These are phyloP conservation scores for Candida maris DNA, from an alignment of 805 yeast genomes.

Conservation along the genomic window DNA sequence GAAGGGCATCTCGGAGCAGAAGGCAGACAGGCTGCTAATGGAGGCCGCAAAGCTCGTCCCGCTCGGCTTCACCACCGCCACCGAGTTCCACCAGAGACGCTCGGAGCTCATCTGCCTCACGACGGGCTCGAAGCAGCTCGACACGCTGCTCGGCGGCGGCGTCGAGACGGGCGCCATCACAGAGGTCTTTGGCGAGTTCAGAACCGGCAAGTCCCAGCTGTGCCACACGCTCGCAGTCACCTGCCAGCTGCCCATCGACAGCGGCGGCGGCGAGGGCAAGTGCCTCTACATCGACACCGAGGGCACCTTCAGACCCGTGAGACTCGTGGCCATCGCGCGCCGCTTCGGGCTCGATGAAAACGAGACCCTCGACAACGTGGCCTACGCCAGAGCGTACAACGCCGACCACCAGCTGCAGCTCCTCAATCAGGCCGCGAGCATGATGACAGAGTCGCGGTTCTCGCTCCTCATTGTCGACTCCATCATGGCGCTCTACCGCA, in stretches of 20 bases:
- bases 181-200: constrained; percentile 93
- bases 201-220: constrained; percentile 96
- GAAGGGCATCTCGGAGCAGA: constrained; percentile 93
- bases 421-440: constrained; percentile 83
- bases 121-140: constrained; percentile 92
- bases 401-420: constrained; percentile 93
- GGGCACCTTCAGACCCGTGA: constrained; percentile 91
- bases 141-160: constrained; percentile 93
- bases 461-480: constrained; percentile 92
- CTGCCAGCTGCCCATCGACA: constrained; percentile 91
- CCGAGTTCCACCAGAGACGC: constrained; percentile 86
- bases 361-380: constrained; percentile 94
- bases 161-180: constrained; percentile 96
- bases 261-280: constrained; percentile 99
- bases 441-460: constrained; percentile 95
- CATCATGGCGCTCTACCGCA: constrained; percentile 92
- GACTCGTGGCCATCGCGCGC: constrained; percentile 85
- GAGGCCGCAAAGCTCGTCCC: constrained; percentile 89
- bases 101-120: constrained; percentile 89
- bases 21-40: constrained; percentile 77
- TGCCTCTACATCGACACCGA: constrained; percentile 95
- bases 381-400: constrained; percentile 95
- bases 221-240: constrained; percentile 97
- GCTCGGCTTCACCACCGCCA: constrained; percentile 96
- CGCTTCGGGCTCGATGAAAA: constrained; percentile 89